A percentile compares a stretch with the other conserved stretches of the same genome.
Conservation (phyloP, 2,329 filamentous ascomycete genomes). For the Cytospora paraplurivora region DNA sequence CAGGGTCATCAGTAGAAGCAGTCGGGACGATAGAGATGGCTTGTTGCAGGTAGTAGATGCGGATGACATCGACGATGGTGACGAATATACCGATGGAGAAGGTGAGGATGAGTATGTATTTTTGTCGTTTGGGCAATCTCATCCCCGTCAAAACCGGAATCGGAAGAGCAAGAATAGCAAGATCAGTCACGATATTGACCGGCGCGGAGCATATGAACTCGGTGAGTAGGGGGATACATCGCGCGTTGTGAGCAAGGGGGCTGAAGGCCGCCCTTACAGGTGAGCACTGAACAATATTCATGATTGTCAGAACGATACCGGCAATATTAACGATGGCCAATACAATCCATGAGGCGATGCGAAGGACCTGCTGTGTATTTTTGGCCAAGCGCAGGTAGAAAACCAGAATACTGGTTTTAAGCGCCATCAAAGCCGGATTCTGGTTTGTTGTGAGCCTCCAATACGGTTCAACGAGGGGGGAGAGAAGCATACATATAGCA, state of each 20-base stretch:
- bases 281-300: constrained; percentile 85
- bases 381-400: constrained; percentile 86
- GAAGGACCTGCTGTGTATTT: constrained; percentile 74
- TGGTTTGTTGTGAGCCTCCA: constrained; percentile 40
- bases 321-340: constrained; percentile 77
- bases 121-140: constrained; percentile 81
- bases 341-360: constrained; percentile 79
- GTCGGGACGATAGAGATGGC: constrained; percentile 56
- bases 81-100: constrained; percentile 89
- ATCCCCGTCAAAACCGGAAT: constrained; percentile 87
- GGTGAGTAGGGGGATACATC: constrained; percentile 61
- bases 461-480: not conserved
- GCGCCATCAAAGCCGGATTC: constrained; percentile 88
- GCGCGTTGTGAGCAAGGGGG: constrained; percentile 36
- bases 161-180: constrained; percentile 83
- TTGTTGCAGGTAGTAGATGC: constrained; percentile 86
- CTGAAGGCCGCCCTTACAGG: constrained; percentile 73
- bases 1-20: constrained; percentile 40
- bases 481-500: constrained; percentile 56
- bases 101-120: constrained; percentile 81
- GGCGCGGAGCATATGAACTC: constrained; percentile 77
- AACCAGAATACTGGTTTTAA: constrained; percentile 88
- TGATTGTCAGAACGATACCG: constrained; percentile 76
- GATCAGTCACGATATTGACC: constrained; percentile 87
- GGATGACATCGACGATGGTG: constrained; percentile 81